These are phyloP conservation scores for Leccinum rimulosum DNA, from an alignment of 768 basidiomycete species.

Conservation along the genomic window DNA sequence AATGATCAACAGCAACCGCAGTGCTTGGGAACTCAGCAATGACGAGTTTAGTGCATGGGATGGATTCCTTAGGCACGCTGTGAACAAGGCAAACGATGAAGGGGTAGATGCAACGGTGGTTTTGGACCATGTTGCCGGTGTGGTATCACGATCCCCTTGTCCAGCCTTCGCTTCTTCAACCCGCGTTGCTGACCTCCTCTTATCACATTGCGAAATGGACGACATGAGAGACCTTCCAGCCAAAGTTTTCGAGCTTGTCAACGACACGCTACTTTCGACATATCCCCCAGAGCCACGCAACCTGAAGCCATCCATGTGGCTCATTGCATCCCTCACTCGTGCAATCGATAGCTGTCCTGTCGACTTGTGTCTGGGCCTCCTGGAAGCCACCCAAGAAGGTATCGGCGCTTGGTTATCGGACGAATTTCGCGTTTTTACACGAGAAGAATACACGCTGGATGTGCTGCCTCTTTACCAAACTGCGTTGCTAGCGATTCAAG, in stretches of 20 bases:
- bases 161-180: conserved; percentile 42
- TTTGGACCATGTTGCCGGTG: conserved; percentile 53
- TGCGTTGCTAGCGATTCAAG: conserved; percentile 49
- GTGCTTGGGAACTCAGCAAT: conserved; percentile 50
- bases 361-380: conserved; percentile 42
- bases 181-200: conserved; percentile 60
- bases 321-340: conserved; percentile 52
- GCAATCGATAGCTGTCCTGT: conserved; percentile 56
- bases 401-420: conserved; percentile 64
- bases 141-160: conserved; percentile 41
- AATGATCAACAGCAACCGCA: conserved; percentile 32
- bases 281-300: conserved; percentile 66
- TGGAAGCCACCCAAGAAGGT: conserved; percentile 54
- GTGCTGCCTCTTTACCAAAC: conserved; percentile 65
- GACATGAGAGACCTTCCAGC: conserved; percentile 54
- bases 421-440: conserved; percentile 46
- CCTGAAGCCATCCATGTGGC: conserved; percentile 57
- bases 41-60: conserved; percentile 64
- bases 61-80: conserved; percentile 46
- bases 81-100: conserved; percentile 58
- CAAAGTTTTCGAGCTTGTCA: conserved; percentile 55
- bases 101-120: conserved; percentile 53
- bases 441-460: conserved; percentile 57
- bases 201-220: conserved; percentile 50
- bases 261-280: conserved; percentile 53